Conservation (phyloP, 1,139 yeast species). For the Hansenula sp. region DNA sequence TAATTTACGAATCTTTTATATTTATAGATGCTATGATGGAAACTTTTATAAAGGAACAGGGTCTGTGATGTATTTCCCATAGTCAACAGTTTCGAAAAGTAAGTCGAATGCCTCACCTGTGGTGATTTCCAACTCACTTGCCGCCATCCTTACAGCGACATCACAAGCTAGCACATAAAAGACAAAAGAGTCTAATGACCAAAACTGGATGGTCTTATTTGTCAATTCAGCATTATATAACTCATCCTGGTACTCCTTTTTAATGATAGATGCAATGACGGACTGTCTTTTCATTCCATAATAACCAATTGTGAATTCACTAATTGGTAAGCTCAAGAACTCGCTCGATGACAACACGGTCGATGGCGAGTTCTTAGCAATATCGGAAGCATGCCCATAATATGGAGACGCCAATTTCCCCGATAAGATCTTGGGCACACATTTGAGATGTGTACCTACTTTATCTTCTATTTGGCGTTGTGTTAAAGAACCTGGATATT, state of each 20-base stretch:
- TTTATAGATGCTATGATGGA: neutral
- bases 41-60: slow-evolving; percentile 4
- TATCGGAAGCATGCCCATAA: slow-evolving; percentile 43
- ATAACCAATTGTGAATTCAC: slow-evolving; percentile 53
- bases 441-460: slow-evolving; percentile 28
- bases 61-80: slow-evolving; percentile 43
- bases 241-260: slow-evolving; percentile 27
- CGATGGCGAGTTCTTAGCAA: slow-evolving; percentile 34
- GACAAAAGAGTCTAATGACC: slow-evolving; percentile 56
- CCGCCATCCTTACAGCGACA: slow-evolving; percentile 46
- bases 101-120: slow-evolving; percentile 42
- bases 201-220: slow-evolving; percentile 49
- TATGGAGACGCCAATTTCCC: slow-evolving; percentile 44
- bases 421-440: slow-evolving; percentile 40
- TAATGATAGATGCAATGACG: slow-evolving; percentile 39
- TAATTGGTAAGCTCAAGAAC: slow-evolving; percentile 43
- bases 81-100: slow-evolving; percentile 48
- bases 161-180: slow-evolving; percentile 65
- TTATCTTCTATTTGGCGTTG: slow-evolving; percentile 25
- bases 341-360: slow-evolving; percentile 46
- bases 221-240: slow-evolving; percentile 26
- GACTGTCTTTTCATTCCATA: slow-evolving; percentile 58
- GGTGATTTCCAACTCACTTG: slow-evolving; percentile 39
- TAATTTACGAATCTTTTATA: neutral
- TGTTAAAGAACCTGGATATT: slow-evolving; percentile 14